A percentile compares a stretch with the other conserved stretches of the same genome.
Conservation (phyloP, 2,329 filamentous ascomycete genomes). For the Botrytis paeoniae region DNA sequence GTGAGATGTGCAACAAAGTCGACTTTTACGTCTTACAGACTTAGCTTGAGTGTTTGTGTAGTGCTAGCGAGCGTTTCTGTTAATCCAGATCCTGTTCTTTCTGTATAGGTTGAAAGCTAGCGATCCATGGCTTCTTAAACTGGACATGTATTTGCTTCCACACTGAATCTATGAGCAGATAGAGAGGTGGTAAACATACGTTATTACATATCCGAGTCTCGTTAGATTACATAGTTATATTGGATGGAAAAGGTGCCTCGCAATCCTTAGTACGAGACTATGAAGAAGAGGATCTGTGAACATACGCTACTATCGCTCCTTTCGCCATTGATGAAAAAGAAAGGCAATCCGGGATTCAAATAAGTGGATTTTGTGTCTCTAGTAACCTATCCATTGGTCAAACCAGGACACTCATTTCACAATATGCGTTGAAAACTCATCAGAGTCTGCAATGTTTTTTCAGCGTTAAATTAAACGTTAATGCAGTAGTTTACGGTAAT, state of each 20-base stretch:
- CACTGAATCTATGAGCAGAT: neutral
- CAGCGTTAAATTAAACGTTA: neutral
- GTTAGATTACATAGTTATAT: neutral
- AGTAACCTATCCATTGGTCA: neutral
- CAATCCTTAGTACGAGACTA: neutral
- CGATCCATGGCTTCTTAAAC: neutral
- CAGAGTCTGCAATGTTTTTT: neutral
- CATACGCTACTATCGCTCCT: neutral
- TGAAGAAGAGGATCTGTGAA: neutral
- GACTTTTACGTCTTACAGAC: neutral
- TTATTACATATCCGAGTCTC: neutral
- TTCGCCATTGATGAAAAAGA: too few species aligned
- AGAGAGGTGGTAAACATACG: neutral
- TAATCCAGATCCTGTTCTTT: neutral
- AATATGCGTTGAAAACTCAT: neutral
- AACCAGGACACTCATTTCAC: neutral
- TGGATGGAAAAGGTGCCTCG: neutral
- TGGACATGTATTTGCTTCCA: neutral
- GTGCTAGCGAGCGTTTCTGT: neutral
- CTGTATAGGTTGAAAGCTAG: too few species aligned
- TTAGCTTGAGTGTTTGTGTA: neutral
- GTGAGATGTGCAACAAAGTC: conserved; percentile 3
- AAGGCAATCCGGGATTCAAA: too few species aligned
- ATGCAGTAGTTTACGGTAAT: neutral
- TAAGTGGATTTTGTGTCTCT: too few species aligned